These are phyloP conservation scores for Botryosphaeria dothidea DNA, from an alignment of 2,329 filamentous ascomycete genomes.

Conservation along the genomic window DNA sequence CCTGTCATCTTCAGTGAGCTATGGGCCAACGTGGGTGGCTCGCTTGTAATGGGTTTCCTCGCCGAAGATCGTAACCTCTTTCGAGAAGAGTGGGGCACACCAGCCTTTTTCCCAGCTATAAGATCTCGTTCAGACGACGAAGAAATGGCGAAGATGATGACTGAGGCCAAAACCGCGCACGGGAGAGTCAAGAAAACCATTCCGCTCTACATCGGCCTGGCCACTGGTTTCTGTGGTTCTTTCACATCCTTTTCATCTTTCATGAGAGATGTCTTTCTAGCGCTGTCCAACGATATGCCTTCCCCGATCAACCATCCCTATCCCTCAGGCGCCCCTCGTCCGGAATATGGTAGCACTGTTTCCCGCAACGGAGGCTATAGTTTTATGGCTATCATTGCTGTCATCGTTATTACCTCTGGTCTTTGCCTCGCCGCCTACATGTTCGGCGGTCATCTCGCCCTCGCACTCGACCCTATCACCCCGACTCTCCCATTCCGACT, in stretches of 20 bases:
- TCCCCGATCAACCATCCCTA: conserved; percentile 48
- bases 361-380: conserved; percentile 73
- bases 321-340: conserved; percentile 29
- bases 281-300: conserved; percentile 72
- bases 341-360: conserved; percentile 32
- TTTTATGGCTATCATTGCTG: conserved; percentile 76
- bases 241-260: conserved; percentile 90
- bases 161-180: conserved; percentile 31
- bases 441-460: conserved; percentile 73
- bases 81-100: conserved; percentile 62
- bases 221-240: conserved; percentile 85
- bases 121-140: conserved; percentile 36
- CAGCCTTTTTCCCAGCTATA: conserved; percentile 39
- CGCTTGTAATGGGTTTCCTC: conserved; percentile 82
- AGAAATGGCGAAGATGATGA: conserved; percentile 33
- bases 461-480: conserved; percentile 57
- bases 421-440: conserved; percentile 70
- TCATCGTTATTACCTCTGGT: conserved; percentile 71
- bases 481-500: conserved; percentile 62
- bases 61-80: conserved; percentile 77
- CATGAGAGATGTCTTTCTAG: conserved; percentile 76
- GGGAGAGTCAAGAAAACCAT: conserved; percentile 75
- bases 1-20: conserved; percentile 73
- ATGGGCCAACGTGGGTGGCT: conserved; percentile 87
- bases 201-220: conserved; percentile 82